Percentiles rank a stretch among this genome's conserved stretches.
These are phyloP conservation scores for Chaetoscypha palmicola DNA, from an alignment of 2,329 filamentous ascomycete species.

Conservation along the genomic window DNA sequence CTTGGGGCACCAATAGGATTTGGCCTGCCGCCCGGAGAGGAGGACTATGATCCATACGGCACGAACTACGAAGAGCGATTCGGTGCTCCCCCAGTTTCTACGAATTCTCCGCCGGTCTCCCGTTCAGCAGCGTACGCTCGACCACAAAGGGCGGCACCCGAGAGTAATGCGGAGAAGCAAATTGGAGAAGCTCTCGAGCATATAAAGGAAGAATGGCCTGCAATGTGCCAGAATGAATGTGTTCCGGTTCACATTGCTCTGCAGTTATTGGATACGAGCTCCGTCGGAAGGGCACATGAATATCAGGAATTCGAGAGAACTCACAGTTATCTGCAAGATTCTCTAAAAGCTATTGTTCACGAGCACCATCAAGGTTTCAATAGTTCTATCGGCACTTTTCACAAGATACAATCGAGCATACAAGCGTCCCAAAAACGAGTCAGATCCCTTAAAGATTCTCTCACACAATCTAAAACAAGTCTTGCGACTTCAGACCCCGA, in stretches of 20 bases:
- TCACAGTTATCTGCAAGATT: constrained; percentile 82
- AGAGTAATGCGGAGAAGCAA: constrained; percentile 28
- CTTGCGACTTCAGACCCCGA: constrained; percentile 84
- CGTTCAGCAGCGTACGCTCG: constrained; percentile 16
- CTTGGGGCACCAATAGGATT: constrained; percentile 14
- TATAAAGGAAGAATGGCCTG: constrained; percentile 84
- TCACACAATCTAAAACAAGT: constrained; percentile 71
- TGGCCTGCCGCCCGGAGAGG: constrained; percentile 19
- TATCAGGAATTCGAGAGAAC: constrained; percentile 79
- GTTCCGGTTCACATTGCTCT: constrained; percentile 92
- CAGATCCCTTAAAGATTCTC: constrained; percentile 72
- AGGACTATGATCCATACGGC: constrained; percentile 30
- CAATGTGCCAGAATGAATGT: constrained; percentile 83
- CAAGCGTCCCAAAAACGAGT: constrained; percentile 82
- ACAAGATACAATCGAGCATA: constrained; percentile 95
- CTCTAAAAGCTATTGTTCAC: constrained; percentile 90
- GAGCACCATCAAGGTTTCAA: constrained; percentile 99
- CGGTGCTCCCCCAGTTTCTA: constrained; percentile 20
- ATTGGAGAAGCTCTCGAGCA: constrained; percentile 57
- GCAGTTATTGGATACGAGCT: constrained; percentile 89
- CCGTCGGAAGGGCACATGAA: constrained; percentile 82
- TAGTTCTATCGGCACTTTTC: constrained; percentile 96
- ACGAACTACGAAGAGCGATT: constrained; percentile 26
- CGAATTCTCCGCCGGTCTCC: constrained; percentile 17
- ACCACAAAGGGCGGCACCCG: constrained; percentile 17